Conservation (phyloP, 2,329 filamentous ascomycete genomes). For the Penicillium sp. region DNA sequence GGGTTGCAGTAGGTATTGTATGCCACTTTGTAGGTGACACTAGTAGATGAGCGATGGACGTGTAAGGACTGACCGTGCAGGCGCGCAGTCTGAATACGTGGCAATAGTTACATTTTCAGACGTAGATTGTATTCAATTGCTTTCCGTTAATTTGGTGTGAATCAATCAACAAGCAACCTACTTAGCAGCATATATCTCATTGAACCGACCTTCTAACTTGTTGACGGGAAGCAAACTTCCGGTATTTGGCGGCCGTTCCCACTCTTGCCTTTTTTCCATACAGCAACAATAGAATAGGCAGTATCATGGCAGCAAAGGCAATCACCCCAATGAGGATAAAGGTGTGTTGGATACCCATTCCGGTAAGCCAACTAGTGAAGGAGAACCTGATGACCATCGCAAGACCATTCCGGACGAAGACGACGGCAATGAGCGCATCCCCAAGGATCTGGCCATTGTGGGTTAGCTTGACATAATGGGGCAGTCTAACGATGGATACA, state of each 20-base stretch:
- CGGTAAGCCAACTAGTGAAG: constrained; percentile 2
- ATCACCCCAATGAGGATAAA: constrained; percentile 10
- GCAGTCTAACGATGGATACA: no score
- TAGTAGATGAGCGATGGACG: no score
- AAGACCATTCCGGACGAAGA: constrained; percentile 11
- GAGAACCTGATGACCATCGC: constrained; percentile 4
- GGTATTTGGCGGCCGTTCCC: constrained; percentile 4
- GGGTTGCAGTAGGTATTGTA: no score
- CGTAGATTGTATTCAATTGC: no score
- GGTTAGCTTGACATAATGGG: not conserved
- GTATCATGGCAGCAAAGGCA: constrained; percentile 1
- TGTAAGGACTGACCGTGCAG: no score
- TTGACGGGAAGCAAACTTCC: not conserved
- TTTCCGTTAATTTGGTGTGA: no score
- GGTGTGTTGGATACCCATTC: constrained; percentile 10
- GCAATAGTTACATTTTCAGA: no score
- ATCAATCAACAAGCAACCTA: no score
- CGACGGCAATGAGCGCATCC: constrained; percentile 11
- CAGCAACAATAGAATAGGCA: constrained; percentile 4
- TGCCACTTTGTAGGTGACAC: no score
- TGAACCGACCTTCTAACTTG: no score
- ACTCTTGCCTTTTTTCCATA: constrained; percentile 5
- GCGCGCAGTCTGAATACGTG: no score
- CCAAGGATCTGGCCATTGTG: constrained; percentile 5
- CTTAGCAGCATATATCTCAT: no score